Evolutionary conservation across 768 basidiomycete genomes (phyloP).

Genomic region (Paxillus ammoniavirescens): DNA sequence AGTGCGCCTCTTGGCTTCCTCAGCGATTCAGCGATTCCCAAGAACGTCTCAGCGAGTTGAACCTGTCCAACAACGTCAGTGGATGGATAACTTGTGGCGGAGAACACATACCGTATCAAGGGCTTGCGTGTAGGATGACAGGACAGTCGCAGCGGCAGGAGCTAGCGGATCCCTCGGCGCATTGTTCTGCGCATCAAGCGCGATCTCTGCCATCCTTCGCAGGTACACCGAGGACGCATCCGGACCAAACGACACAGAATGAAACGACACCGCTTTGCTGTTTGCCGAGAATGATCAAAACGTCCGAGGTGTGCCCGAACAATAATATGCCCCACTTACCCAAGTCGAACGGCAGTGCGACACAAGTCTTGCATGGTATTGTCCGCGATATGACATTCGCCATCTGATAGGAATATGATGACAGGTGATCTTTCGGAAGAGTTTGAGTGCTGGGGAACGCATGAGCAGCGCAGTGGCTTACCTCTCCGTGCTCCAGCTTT

Average conservation of each 20-base stretch:
- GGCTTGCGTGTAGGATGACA: conserved; percentile 50
- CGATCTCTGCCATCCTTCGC: conserved; percentile 52
- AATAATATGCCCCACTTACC: conserved; percentile 30
- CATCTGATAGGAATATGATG: conserved; percentile 37
- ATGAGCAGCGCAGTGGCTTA: conserved; percentile 7
- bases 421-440: conserved; percentile 15
- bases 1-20: conserved; percentile 54
- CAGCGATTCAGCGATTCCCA: conserved; percentile 56
- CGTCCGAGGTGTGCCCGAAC: neutral
- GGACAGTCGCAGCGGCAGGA: conserved; percentile 30
- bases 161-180: conserved; percentile 40
- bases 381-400: conserved; percentile 43
- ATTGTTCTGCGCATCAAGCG: conserved; percentile 43
- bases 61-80: conserved; percentile 33
- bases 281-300: neutral
- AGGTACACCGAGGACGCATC: conserved; percentile 26
- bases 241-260: conserved; percentile 56
- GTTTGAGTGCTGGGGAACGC: too few species aligned
- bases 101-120: conserved; percentile 45
- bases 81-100: too few species aligned
- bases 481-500: conserved; percentile 52
- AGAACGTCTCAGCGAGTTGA: conserved; percentile 54
- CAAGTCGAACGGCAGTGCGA: conserved; percentile 40
- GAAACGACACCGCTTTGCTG: conserved; percentile 57
- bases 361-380: conserved; percentile 39